Evolutionary conservation across 805 yeast genomes (phyloP), one percentile per base, ranked within the genome.

Genomic region (Scheffersomyces spartinae): DNA sequence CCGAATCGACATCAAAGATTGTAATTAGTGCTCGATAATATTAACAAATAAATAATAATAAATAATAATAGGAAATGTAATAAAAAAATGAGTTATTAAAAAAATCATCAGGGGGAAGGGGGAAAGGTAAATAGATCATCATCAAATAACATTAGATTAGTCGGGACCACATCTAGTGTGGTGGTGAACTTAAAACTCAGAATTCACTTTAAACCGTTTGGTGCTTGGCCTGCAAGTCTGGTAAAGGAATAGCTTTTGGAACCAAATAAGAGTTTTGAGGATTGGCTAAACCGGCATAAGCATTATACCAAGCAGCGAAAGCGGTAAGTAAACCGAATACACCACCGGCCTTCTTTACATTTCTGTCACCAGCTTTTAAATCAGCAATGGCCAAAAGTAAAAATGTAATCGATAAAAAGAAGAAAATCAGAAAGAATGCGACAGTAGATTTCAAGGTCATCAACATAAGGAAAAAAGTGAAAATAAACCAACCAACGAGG

Each of bases 401-500:
- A 49, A 72, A 77, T 1, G 82, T 71, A 5, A 73, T 25, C 14
- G 52, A 58, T 26, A 77, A 55, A 31, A 61, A 43, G 49, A 70
- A 59, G 41, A 74, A 73, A 39, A 76, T 55, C 3, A 57, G 32
- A 40, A 72, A 71, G 55, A 76, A 72, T 25, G 77, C 72, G 12
- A 74, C 62, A 2, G 84, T 76, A 4, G 84, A 72, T 38, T 74
- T 66, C 42, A 71, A 40, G 3, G 83, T 76, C 40, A 72, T 62
- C 21, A 71, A 24, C 13, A 63, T 38, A 28, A 77, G 38, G 30
- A 71, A 59, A 16, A 65, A 57, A 0, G 83, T 74, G 49, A 77
- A 74, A 16, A 75, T 48, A 10, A 68, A 46, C 84, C 84, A 77
- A 5, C 71, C 81, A 10, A 73, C 29, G 18, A 75, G 41, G 42